phyloP scores from a whole-genome alignment of 306 rosid genomes.

The Lithocarpus polystachyus region DNA sequence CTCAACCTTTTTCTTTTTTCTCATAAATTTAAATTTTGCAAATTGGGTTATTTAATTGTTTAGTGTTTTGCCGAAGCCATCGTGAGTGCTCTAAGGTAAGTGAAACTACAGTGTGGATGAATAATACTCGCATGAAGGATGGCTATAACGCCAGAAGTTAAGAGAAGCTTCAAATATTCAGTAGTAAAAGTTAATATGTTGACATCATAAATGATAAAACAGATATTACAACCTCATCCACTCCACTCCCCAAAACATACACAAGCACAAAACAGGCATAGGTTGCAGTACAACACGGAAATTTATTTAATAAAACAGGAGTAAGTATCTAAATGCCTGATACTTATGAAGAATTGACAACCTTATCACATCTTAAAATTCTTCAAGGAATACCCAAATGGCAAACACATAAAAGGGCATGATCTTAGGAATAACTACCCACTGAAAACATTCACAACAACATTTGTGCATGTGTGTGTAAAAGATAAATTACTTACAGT shows the following conservation, averaged over 20 bases:
- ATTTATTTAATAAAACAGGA: not conserved
- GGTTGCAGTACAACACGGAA: not conserved
- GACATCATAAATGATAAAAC: not conserved
- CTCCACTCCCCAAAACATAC: not conserved
- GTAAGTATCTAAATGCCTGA: too few relatives aligned
- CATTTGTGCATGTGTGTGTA: not conserved
- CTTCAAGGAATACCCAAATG: not conserved
- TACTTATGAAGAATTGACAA: not conserved
- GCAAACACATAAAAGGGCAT: not conserved
- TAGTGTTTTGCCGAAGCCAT: not conserved
- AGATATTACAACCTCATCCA: not conserved
- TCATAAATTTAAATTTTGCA: not conserved
- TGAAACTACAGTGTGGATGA: not conserved
- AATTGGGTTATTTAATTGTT: conserved; percentile 10
- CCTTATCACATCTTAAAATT: not conserved
- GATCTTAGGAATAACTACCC: not conserved
- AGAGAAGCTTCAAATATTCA: not conserved
- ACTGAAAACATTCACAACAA: not conserved
- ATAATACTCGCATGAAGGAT: not conserved
- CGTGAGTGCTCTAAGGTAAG: not conserved
- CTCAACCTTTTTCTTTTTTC: not conserved
- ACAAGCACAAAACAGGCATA: not conserved
- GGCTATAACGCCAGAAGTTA: not conserved
- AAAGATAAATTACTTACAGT: not conserved
- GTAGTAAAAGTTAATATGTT: not conserved